Conservation (phyloP, 805 yeast species). For the Candida chauliodis region DNA sequence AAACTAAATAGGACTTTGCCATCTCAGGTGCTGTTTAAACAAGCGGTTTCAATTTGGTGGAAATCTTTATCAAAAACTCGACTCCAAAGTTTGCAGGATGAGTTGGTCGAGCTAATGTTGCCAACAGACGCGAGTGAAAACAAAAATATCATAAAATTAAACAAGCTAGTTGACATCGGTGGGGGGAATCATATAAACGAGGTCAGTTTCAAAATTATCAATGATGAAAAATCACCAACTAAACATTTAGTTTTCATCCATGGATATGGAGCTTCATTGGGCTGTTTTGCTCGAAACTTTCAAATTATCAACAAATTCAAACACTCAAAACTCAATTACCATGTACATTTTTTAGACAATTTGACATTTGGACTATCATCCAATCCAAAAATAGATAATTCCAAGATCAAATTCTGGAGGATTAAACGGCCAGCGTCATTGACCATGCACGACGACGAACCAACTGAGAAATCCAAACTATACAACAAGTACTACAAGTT, state of each 20-base stretch:
- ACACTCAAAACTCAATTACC: constrained; percentile 30
- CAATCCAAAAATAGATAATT: constrained; percentile 33
- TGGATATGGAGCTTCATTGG: constrained; percentile 55
- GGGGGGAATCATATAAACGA: constrained; percentile 26
- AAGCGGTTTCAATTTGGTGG: constrained; percentile 19
- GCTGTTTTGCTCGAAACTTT: constrained; percentile 55
- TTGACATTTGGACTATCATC: constrained; percentile 51
- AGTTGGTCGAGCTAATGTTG: constrained; percentile 32
- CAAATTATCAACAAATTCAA: constrained; percentile 33
- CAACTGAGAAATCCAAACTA: constrained; percentile 25
- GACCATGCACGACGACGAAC: constrained; percentile 22
- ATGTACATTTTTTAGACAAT: constrained; percentile 49
- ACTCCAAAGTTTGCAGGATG: constrained; percentile 29
- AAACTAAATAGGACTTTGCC: constrained; percentile 12
- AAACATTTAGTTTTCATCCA: constrained; percentile 51
- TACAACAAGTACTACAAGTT: constrained; percentile 39
- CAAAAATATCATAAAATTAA: constrained; percentile 16
- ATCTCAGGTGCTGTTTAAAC: constrained; percentile 14
- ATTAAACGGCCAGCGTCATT: constrained; percentile 20
- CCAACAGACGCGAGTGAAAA: constrained; percentile 21
- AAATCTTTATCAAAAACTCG: constrained; percentile 21
- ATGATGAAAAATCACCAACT: constrained; percentile 19
- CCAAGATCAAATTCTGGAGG: constrained; percentile 18
- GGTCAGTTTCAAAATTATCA: constrained; percentile 26
- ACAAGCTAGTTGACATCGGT: constrained; percentile 20